Evolutionary conservation across 805 yeast genomes (phyloP), one percentile per base, ranked within the genome.

Genomic region (Tetrapisispora iriomotensis): DNA sequence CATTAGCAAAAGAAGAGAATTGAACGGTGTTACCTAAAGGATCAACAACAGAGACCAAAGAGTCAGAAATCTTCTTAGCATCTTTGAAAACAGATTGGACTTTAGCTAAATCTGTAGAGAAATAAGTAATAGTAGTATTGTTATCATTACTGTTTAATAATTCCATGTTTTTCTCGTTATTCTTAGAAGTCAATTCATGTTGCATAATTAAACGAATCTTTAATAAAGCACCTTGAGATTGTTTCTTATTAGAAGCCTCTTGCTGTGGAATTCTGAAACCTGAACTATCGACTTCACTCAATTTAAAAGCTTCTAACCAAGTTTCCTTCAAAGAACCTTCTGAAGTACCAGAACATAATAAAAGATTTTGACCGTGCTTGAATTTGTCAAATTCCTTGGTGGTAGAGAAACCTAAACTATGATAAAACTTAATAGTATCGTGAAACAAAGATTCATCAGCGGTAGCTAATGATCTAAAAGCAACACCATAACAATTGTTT

Each of bases 281-380:
- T 67, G 47, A 67, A 44, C 58, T 72, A 79, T 53, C 70, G 62
- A 50, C 74, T 56, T 39, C 85, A 66, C 62, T 75, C 71, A 56
- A 62, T 17, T 83, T 85, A 56, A 76, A 80, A 18, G 77, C 64
- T 56, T 80, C 83, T 34, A 82, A 56, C 94, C 94, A 82, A 22
- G 74, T 60, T 59, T 82, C 94, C 45, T 68, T 72, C 36, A 79
- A 52, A 1, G 88, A 80, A 46, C 80, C 85, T 41, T 65, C 67
- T 8, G 85, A 72, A 34, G 82, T 65, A 4, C 88, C 88, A 40
- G 64, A 60, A 44, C 67, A 64, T 39, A 53, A 59, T 14, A 53
- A 19, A 20, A 49, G 32, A 29, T 50, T 49, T 38, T 58, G 53
- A 37, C 59, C 60, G 35, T 54, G 52, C 36, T 61, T 52, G 55